Evolutionary conservation across 139 green algal species (phyloP).

Genomic region (Micromonas commoda): DNA sequence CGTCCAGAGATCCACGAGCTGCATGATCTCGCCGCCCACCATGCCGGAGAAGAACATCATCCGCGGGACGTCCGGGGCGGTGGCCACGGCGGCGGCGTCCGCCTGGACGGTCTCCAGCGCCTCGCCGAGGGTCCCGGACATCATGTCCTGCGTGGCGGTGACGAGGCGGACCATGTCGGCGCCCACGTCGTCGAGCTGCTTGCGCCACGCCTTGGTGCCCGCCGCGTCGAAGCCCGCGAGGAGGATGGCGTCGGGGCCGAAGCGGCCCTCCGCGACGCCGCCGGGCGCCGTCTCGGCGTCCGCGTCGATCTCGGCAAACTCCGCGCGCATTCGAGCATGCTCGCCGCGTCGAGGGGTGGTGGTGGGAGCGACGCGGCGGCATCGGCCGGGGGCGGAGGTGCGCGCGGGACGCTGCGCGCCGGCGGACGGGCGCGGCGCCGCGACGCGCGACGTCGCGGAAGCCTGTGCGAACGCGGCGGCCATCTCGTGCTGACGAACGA

Average conservation of each 20-base stretch:
- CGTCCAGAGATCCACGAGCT: neutral
- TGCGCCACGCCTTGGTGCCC: neutral
- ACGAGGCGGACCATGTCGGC: neutral
- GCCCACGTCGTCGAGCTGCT: neutral
- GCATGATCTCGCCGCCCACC: neutral
- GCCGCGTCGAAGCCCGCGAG: neutral
- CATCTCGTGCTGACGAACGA: too few species aligned
- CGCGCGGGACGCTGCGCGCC: too few species aligned
- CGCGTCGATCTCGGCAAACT: slow-evolving; percentile 12
- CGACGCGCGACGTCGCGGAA: too few species aligned
- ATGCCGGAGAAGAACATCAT: slow-evolving; percentile 17
- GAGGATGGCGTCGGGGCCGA: slow-evolving; percentile 3
- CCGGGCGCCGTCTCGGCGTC: neutral
- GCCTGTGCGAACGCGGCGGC: too few species aligned
- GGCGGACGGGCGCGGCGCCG: too few species aligned
- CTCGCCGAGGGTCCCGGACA: neutral
- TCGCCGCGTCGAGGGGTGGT: too few species aligned
- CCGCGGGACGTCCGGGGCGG: neutral
- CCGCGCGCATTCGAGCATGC: too few species aligned
- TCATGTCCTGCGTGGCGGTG: neutral
- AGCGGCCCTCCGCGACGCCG: neutral
- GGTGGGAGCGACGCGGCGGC: too few species aligned
- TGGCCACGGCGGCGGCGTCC: neutral
- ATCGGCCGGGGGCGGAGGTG: too few species aligned
- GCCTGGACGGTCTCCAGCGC: neutral